Conservation (phyloP, 2,329 filamentous ascomycete species). For the Colletotrichum graminicola region DNA sequence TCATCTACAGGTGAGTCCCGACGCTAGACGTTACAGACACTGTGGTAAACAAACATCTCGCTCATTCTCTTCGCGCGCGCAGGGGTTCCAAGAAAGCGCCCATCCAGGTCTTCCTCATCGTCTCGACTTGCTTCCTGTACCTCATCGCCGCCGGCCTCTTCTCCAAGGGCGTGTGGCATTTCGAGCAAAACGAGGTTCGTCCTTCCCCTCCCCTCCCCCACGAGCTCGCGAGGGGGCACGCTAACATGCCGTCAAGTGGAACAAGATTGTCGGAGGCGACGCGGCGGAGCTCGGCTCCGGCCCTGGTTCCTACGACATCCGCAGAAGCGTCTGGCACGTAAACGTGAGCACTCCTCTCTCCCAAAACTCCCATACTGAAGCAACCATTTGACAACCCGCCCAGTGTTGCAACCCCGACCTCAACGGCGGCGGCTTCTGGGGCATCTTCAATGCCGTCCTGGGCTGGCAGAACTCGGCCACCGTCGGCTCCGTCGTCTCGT, state of each 20-base stretch:
- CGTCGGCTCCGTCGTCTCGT: conserved; percentile 43
- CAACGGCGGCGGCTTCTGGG: conserved; percentile 77
- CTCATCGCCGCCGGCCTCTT: conserved; percentile 85
- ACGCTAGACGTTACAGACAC: too few species aligned
- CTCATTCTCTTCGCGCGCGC: conserved; percentile 60
- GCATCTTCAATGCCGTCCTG: conserved; percentile 78
- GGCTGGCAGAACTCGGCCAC: conserved; percentile 62
- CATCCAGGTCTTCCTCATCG: conserved; percentile 78
- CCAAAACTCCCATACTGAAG: conserved; percentile 34
- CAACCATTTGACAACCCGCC: conserved; percentile 46
- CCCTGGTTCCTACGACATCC: conserved; percentile 82
- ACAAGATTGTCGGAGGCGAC: conserved; percentile 68
- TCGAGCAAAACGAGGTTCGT: conserved; percentile 67
- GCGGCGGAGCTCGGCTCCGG: conserved; percentile 64
- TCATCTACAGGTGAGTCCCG: conserved; percentile 76
- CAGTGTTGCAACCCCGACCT: conserved; percentile 75
- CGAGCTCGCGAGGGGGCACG: background rate
- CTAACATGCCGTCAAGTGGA: conserved; percentile 61
- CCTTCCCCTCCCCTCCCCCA: background rate
- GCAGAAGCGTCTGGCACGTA: conserved; percentile 83
- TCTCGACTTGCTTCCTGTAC: conserved; percentile 84
- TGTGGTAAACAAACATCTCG: background rate
- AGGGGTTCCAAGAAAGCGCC: conserved; percentile 49
- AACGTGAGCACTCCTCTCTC: conserved; percentile 65
- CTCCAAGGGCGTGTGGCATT: conserved; percentile 78